Base-by-base conservation (phyloP, 2,329 filamentous ascomycete genomes). In the Aspergillus sp. region DNA sequence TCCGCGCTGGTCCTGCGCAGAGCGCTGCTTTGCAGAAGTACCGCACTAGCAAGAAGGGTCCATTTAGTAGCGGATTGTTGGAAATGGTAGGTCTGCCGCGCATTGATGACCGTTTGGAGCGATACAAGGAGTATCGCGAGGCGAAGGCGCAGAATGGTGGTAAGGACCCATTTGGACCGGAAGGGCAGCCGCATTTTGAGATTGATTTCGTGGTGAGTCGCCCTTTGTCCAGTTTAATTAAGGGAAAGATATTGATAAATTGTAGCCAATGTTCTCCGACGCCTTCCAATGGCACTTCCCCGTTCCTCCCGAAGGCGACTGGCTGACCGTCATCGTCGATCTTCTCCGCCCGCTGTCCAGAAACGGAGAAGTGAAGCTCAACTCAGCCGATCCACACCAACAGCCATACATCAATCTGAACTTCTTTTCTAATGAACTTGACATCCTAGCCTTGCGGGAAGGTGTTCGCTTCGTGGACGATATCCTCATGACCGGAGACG, bases 321-420 rank as follows among this genome's bases (percentile, higher is more conserved):
- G 51, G 51, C 11, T 53, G 13, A 53, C 51, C 2, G 36, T 53
- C 51, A 53, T 53, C 36, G 51, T 53, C 8, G 51, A 53, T n/a
- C 51, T 53, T 42, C 51, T 53, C 19, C 51, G 51, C 2, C 51
- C 51, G 6, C 19, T 53, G 13, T 53, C 51, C 51, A 38, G 19
- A 6, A 53, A 53, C 51, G 51, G 51, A 5, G 51, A 53, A 25
- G 51, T 53, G 51, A 53, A 53, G 51, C 51, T 53, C 32, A 53
- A 53, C 21, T 53, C 51, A 15, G 3, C 21, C 36, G 36, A 53
- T 25, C 51, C 51, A 2, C 51, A n/a, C 17, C 32, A 53, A n/a
- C 51, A 39, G 21, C 51, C 51, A 10, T 21, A 53, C 19, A 53
- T 53, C 4, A 53, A 53, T 17, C 30, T 53, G 19, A 53, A 53